Evolutionary conservation across 306 rosid species (phyloP).

Genomic region (Acacia crassicarpa): DNA sequence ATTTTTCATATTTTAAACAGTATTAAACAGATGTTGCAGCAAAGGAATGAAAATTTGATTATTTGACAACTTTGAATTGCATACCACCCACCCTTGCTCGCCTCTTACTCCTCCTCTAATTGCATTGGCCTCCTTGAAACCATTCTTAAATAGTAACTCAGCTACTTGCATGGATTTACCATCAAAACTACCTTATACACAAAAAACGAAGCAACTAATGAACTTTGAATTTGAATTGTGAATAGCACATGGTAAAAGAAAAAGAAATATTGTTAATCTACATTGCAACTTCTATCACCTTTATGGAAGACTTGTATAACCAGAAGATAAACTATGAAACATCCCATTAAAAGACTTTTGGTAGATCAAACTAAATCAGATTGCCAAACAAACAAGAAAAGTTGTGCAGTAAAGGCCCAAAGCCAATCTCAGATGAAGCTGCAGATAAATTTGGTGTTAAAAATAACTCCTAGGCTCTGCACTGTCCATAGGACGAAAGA

Average conservation of each 20-base stretch:
- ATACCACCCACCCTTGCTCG: slow-evolving; percentile 86
- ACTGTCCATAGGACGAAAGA: background rate
- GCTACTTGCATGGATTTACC: slow-evolving; percentile 91
- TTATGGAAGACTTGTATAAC: background rate
- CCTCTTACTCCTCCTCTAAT: slow-evolving; percentile 91
- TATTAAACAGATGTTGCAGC: background rate
- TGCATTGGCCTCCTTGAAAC: slow-evolving; percentile 87
- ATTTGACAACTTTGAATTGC: background rate
- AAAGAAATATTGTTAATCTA: background rate
- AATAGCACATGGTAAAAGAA: background rate
- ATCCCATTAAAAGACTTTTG: background rate
- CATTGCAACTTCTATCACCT: background rate
- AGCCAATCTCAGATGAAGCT: background rate
- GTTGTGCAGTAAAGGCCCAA: background rate
- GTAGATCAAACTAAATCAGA: background rate
- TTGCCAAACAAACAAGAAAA: background rate
- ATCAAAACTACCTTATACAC: slow-evolving; percentile 92
- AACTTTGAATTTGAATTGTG: slow-evolving; percentile 26
- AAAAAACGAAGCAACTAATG: slow-evolving; percentile 46
- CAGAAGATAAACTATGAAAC: background rate
- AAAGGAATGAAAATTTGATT: slow-evolving; percentile 9
- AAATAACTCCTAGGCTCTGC: slow-evolving; percentile 5
- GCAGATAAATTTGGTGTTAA: background rate
- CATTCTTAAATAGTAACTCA: slow-evolving; percentile 80
- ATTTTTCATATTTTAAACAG: slow-evolving; percentile 1